Base-by-base conservation (phyloP, 164 flowering plant genomes). In the Buxus sempervirens region DNA sequence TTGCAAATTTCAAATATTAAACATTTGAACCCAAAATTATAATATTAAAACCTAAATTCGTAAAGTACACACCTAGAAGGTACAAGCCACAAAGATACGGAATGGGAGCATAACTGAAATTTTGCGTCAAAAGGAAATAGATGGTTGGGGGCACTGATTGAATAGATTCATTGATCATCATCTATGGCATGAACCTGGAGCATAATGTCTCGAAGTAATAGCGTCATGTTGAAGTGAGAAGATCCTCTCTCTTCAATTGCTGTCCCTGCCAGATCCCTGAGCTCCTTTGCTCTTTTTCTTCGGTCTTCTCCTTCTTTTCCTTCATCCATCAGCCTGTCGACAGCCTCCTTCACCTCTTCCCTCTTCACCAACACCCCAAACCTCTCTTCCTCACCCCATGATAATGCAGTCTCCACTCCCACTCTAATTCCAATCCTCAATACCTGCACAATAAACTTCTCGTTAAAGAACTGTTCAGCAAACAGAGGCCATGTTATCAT, bases 161-260 rank as follows among this genome's bases (percentile, higher is more conserved):
- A n/a, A n/a, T n/a, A n/a, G 7, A 10, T 15, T 45, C 51, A 45
- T 45, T 10, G 14, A n/a, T n/a, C 38, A 3, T 32, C 13, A 45
- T 45, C 12, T 1, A 4, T 45, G 18, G 12, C 14, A 4, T 45
- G 51, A 10, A 45, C 38, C 2, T 19, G 61, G 27, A 0, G 54
- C 67, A 36, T 42, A 53, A 77, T 72, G 45, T 79, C 75, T 62
- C 79, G 57, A n/a, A 84, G 76, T 38, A 84, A 60, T 19, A 70
- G 56, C 42, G 70, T 67, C 58, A 80, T 38, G 51, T 77, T 78
- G 9, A 48, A 45, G 25, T 78, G 25, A 60, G 85, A 84, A 63
- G 88, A 84, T 1, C 86, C 86, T 0, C 80, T 83, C 68, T 68
- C 82, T 63, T 73, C 84, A 58, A 72, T 66, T 15, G 86, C 81